These are phyloP conservation scores for Exobasidium cylindrosporum DNA, from an alignment of 1,284 basidiomycete genomes.

Conservation along the genomic window DNA sequence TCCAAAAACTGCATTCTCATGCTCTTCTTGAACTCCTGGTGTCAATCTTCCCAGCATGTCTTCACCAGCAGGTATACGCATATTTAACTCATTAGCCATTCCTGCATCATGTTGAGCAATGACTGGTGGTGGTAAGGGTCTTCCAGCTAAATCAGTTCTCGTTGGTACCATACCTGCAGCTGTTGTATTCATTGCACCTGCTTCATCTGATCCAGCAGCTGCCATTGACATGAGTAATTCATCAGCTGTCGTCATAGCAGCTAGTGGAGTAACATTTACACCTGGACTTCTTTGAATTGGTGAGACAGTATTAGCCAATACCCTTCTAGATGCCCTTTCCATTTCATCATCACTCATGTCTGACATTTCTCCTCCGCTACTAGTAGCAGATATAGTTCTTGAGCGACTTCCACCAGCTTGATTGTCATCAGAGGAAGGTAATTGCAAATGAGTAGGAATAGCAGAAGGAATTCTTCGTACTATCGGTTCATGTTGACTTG, in stretches of 20 bases:
- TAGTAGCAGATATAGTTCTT: constrained; percentile 2
- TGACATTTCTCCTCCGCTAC: constrained; percentile 24
- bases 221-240: not conserved
- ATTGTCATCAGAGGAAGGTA: not conserved
- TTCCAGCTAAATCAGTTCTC: constrained; percentile 38
- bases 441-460: constrained; percentile 9
- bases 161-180: constrained; percentile 22
- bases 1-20: constrained; percentile 36
- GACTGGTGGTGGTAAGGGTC: constrained; percentile 46
- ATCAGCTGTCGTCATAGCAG: constrained; percentile 19
- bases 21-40: constrained; percentile 18
- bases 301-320: constrained; percentile 24
- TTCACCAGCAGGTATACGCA: constrained; percentile 11
- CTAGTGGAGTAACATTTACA: constrained; percentile 12
- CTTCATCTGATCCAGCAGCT: constrained; percentile 10
- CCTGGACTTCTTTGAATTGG: constrained; percentile 26
- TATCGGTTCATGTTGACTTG: too few species aligned
- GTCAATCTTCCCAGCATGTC: constrained; percentile 37
- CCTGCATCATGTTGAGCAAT: constrained; percentile 33
- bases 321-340: constrained; percentile 30
- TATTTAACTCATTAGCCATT: constrained; percentile 15
- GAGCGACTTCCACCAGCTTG: not conserved
- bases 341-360: constrained; percentile 45
- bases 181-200: not conserved
- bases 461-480: constrained; percentile 8